Base-by-base conservation (phyloP, 768 basidiomycete genomes). In the Rickenella mellea region DNA sequence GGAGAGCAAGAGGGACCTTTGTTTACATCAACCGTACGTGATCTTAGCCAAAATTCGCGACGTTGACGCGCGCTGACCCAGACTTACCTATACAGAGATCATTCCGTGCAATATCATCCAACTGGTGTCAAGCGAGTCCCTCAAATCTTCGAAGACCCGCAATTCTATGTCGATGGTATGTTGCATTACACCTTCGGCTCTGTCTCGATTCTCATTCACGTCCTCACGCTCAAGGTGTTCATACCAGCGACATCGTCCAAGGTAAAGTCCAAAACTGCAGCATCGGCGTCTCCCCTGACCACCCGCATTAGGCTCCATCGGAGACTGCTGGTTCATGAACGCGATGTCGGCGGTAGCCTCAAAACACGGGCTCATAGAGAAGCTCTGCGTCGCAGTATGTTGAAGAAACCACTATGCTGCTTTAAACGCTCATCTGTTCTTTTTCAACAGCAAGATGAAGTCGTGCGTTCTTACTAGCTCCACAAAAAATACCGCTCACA, bases 261-360 rank as follows among this genome's bases (percentile, higher is more conserved):
- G 74, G 75, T 6, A 50, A n/a, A n/a, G n/a, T 22, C 2, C 15
- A 15, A 31, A 12, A 12, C 12, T 31, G 15, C 15, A 12, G 29
- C 29, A 31, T 12, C 29, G 12, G 12, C 12, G 29, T 15, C 15
- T 31, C 15, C 29, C 12, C 29, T 31, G 29, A 31, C 29, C 12
- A 12, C 12, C 15, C 15, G 12, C 11, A 4, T 9, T 40, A 40
- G 24, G 27, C 12, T 20, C 24, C 17, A 29, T 76, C n/a, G 71
- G 70, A 1, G 66, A 76, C 48, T 76, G 74, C 46, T 76, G 73
- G 65, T 70, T 78, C 51, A 51, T 76, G 7, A 69, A 67, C 6
- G 75, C 73, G 1, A 48, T 76, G 38, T 67, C 73, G 5, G 70
- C 69, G 1, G 66, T 75, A 51, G 60, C 71, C 4, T 67, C 69